These are phyloP conservation scores for Hymenoscyphus repandus DNA, from an alignment of 2,329 filamentous ascomycete species.

Conservation along the genomic window DNA sequence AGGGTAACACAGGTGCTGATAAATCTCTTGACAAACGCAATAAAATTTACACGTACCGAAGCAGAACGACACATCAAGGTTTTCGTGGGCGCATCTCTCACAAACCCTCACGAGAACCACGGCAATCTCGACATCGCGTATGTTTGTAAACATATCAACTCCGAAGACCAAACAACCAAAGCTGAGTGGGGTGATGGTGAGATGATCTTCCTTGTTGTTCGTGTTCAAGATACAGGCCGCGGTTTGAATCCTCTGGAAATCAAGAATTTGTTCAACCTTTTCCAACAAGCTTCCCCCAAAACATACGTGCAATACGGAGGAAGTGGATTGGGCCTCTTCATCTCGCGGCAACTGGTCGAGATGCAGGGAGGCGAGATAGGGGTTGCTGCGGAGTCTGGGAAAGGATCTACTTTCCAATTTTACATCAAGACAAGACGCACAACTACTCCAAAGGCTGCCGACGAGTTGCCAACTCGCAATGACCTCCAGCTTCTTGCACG, in stretches of 20 bases:
- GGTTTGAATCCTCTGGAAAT: conserved; percentile 65
- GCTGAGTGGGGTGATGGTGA: conserved; percentile 3
- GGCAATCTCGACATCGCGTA: neutral
- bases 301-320: conserved; percentile 77
- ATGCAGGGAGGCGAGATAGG: conserved; percentile 76
- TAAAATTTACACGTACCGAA: conserved; percentile 71
- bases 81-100: conserved; percentile 34
- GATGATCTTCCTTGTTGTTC: conserved; percentile 59
- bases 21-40: conserved; percentile 72
- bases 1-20: conserved; percentile 74
- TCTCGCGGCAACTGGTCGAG: conserved; percentile 70
- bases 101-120: conserved; percentile 5
- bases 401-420: conserved; percentile 69
- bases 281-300: conserved; percentile 69
- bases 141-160: neutral
- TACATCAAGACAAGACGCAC: conserved; percentile 50
- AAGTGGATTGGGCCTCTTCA: conserved; percentile 71
- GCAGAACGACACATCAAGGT: conserved; percentile 48
- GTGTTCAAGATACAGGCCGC: conserved; percentile 72
- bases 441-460: conserved; percentile 22
- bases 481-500: conserved; percentile 13
- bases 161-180: neutral
- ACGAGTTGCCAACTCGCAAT: conserved; percentile 24
- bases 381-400: conserved; percentile 58
- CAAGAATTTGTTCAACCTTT: conserved; percentile 70